A percentile compares a stretch with the other conserved stretches of the same genome.
These are phyloP conservation scores for Magnusiomyces fungicola DNA, from an alignment of 1,139 yeast genomes.

Conservation along the genomic window DNA sequence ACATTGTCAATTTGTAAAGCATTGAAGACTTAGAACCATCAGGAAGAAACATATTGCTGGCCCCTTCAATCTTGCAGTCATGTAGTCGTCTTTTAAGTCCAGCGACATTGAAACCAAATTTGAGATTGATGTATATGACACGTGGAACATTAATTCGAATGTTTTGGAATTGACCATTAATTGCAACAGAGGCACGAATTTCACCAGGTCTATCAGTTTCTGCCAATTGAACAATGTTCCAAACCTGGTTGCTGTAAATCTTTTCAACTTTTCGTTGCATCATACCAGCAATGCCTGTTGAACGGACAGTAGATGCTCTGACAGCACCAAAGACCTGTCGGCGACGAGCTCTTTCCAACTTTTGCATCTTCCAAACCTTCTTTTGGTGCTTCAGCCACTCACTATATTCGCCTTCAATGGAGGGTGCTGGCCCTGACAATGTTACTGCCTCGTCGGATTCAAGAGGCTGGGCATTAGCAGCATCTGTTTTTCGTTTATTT, in stretches of 20 bases:
- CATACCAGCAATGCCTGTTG: conserved; percentile 54
- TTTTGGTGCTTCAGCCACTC: conserved; percentile 76
- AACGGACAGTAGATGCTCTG: conserved; percentile 34
- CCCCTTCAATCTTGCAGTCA: conserved; percentile 53
- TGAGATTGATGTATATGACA: conserved; percentile 61
- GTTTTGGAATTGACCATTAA: conserved; percentile 66
- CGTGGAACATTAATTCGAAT: conserved; percentile 70
- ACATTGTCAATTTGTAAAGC: conserved; percentile 58
- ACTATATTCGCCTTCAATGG: conserved; percentile 64
- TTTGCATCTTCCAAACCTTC: conserved; percentile 76
- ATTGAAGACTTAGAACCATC: conserved; percentile 55
- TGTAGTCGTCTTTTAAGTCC: conserved; percentile 37
- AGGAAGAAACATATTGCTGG: conserved; percentile 52
- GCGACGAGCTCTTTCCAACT: conserved; percentile 62
- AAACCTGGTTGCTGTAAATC: conserved; percentile 50
- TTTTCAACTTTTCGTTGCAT: conserved; percentile 71
- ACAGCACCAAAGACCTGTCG: conserved; percentile 68
- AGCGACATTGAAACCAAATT: conserved; percentile 35
- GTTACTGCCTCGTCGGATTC: conserved; percentile 20
- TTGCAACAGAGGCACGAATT: conserved; percentile 61
- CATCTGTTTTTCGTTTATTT: conserved; percentile 19
- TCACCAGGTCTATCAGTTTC: conserved; percentile 55
- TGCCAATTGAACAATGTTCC: conserved; percentile 73
- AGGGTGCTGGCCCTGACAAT: conserved; percentile 50
- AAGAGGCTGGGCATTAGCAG: conserved; percentile 20